phyloP scores from a whole-genome alignment of 2,329 filamentous ascomycete genomes.

The Apiospora phragmitis region DNA sequence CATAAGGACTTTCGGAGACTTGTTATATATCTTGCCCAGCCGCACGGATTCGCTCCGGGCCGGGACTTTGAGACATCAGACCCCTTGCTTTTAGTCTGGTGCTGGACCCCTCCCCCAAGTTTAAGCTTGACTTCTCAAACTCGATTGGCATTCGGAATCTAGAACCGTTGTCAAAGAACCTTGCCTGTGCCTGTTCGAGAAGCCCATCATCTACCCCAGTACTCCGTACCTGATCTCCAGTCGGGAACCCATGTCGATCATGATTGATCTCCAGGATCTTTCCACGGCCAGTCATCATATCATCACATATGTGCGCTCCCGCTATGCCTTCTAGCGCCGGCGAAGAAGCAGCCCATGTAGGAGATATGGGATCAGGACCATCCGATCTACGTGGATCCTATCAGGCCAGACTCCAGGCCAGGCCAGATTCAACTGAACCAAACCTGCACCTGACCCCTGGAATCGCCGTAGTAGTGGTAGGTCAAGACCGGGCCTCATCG shows the following conservation, averaged over 20 bases:
- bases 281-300: not conserved
- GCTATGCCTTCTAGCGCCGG: not conserved
- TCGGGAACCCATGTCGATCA: not conserved
- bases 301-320: not conserved
- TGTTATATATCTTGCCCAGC: not conserved
- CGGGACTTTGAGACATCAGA: not conserved
- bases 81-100: not conserved
- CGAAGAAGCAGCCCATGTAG: not conserved
- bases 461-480: not conserved
- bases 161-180: not conserved
- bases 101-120: not conserved
- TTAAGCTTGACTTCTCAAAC: conserved; percentile 1
- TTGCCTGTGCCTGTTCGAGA: not conserved
- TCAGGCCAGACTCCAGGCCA: not conserved
- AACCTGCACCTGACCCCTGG: not conserved
- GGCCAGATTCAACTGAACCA: not conserved
- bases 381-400: not conserved
- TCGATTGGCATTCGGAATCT: conserved; percentile 2
- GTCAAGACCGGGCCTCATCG: not conserved
- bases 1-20: not conserved
- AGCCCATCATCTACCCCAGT: not conserved
- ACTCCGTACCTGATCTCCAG: not conserved
- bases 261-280: not conserved
- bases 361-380: not conserved
- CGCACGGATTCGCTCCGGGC: conserved; percentile 1